Conservation (phyloP, 2,329 filamentous ascomycete genomes). For the Epichloe sylvatica region DNA sequence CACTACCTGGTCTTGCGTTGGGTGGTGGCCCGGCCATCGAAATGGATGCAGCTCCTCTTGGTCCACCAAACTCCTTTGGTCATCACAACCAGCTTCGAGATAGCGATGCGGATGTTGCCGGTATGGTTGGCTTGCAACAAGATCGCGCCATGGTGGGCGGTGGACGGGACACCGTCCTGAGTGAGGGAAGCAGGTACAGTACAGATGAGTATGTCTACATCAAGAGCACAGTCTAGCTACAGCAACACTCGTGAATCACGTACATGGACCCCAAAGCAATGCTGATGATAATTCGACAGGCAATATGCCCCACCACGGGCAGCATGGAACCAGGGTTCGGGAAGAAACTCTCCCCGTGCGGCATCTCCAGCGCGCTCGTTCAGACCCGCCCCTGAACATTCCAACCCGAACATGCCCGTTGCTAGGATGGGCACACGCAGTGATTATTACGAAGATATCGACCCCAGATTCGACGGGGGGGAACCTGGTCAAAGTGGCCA, state of each 20-base stretch:
- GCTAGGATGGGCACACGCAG: conserved; percentile 18
- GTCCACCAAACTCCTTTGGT: conserved; percentile 27
- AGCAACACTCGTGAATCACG: no score
- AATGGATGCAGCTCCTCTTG: conserved; percentile 56
- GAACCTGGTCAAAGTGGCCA: conserved; percentile 25
- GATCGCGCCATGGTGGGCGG: conserved; percentile 16
- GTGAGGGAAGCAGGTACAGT: conserved; percentile 60
- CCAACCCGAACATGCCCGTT: conserved; percentile 22
- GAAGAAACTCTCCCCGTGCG: conserved; percentile 29
- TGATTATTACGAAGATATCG: conserved; percentile 84
- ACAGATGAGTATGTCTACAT: conserved; percentile 46
- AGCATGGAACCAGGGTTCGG: conserved; percentile 37
- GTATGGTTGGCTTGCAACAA: conserved; percentile 61
- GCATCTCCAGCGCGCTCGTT: conserved; percentile 31
- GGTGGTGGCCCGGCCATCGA: conserved; percentile 55
- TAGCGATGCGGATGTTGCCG: conserved; percentile 57
- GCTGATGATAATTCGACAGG: conserved; percentile 14
- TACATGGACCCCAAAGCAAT: not conserved
- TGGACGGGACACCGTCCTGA: conserved; percentile 39
- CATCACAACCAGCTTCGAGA: conserved; percentile 39
- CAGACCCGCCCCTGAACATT: conserved; percentile 21
- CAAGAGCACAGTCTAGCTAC: not conserved
- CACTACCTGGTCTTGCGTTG: conserved; percentile 34
- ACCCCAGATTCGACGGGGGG: conserved; percentile 55
- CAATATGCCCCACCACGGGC: conserved; percentile 42